Conservation (phyloP, 768 basidiomycete species). For the Amanita pallidorosea region DNA sequence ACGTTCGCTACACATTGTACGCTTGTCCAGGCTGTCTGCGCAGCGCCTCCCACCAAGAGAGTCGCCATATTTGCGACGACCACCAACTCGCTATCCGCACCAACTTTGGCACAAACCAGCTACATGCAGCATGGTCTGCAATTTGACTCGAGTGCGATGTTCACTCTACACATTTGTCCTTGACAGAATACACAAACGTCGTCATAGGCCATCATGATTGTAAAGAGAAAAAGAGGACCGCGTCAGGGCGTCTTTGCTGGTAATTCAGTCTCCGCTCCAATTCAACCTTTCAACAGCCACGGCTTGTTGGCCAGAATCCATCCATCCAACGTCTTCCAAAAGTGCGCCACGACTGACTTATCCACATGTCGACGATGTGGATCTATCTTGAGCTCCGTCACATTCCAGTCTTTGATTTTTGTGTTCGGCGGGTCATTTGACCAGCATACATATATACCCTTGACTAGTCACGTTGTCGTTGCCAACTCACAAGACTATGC, state of each 20-base stretch:
- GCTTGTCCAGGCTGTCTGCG: slow-evolving; percentile 11
- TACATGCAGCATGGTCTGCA: slow-evolving; percentile 3
- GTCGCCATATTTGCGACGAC: slow-evolving; percentile 6
- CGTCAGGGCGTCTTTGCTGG: neutral
- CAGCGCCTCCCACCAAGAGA: slow-evolving; percentile 7
- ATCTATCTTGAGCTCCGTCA: slow-evolving; percentile 94
- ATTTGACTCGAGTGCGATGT: slow-evolving; percentile 7
- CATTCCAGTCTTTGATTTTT: slow-evolving; percentile 95
- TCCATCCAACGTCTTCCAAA: slow-evolving; percentile 87
- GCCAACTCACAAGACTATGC: neutral
- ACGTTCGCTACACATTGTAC: neutral
- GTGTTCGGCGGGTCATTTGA: slow-evolving; percentile 82
- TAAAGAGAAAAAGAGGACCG: neutral
- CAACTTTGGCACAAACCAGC: slow-evolving; percentile 8
- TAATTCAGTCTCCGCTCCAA: slow-evolving; percentile 2
- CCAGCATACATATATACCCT: slow-evolving; percentile 94
- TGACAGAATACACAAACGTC: neutral
- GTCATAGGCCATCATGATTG: neutral
- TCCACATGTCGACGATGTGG: slow-evolving; percentile 84
- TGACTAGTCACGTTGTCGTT: slow-evolving; percentile 43
- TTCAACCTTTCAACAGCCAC: slow-evolving; percentile 40
- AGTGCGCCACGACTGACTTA: slow-evolving; percentile 89
- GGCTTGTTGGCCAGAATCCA: slow-evolving; percentile 81
- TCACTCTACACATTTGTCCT: neutral
- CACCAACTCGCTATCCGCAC: slow-evolving; percentile 12